Evolutionary conservation across 176 grass and related monocot species (phyloP), one percentile per base, ranked within the genome.

Genomic region (Carex littledalei): DNA sequence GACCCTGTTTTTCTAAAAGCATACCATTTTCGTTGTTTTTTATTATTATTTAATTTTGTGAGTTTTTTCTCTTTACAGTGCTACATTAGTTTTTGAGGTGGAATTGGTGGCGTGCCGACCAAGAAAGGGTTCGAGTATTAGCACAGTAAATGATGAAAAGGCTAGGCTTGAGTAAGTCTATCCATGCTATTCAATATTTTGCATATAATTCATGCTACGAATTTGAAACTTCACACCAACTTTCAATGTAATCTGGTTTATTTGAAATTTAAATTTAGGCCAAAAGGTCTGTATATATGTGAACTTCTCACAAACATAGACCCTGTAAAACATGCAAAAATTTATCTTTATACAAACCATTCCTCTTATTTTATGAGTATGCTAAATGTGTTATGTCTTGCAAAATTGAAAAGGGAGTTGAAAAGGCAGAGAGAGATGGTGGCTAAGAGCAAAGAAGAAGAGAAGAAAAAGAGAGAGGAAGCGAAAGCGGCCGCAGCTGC

Each of bases 391-490:
- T 63, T 81, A 14, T 64, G 43, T 68, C 1, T 78, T 74, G 35
- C n/a, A 26, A 41, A 45, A 85, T 87, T 89, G 5, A 8, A 35
- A 83, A 99, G 93, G 83, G 96, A 99, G 80, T 80, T 99, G 29
- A 99, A 95, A 73, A 95, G 87, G 84, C 91, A 94, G 78, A 88
- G 93, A 57, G 96, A 95, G 81, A 80, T 92, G 6, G 78, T 86
- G 61, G 96, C 90, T 49, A 88, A 91, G 47, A 82, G 79, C 78
- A 99, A 99, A 81, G 96, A 99, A 66, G 96, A 95, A 86, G 96
- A 94, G 78, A 99, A 95, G 79, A 99, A 85, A 86, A 99, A 94
- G 87, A 90, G 96, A 82, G 96, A 94, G 81, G 96, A 99, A 77
- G 96, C 96, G 11, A 99, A 95, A 76, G 93, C 96, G 0, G 84